Conservation (phyloP, 78 protist species). For the Pigoraptor vietnamica region DNA sequence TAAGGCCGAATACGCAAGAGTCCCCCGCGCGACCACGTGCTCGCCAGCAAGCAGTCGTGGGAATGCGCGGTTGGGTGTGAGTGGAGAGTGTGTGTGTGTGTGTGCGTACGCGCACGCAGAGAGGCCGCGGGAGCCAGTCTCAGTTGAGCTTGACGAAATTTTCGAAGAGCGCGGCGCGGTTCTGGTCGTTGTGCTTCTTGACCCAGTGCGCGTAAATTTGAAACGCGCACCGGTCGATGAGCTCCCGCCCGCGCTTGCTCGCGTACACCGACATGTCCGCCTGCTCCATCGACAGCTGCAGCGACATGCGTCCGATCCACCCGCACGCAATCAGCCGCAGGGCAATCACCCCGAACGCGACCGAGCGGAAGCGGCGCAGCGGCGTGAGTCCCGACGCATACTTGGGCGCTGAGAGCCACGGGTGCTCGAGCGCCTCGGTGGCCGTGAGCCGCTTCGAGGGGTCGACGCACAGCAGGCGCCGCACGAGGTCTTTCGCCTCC, state of each 20-base stretch:
- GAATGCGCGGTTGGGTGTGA: no score
- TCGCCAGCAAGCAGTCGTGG: no score
- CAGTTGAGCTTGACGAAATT: not conserved
- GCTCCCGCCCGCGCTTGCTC: not conserved
- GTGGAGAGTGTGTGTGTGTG: no score
- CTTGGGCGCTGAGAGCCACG: conserved; percentile 22
- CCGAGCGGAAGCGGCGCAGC: conserved; percentile 1
- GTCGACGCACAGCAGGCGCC: conserved; percentile 24
- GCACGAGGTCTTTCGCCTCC: conserved; percentile 36
- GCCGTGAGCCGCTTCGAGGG: conserved; percentile 56
- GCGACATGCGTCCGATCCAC: not conserved
- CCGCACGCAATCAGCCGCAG: not conserved
- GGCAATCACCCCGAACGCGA: not conserved
- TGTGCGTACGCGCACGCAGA: no score
- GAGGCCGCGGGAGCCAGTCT: not conserved
- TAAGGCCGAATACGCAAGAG: no score
- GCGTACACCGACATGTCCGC: not conserved
- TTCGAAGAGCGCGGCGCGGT: not conserved
- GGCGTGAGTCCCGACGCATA: not conserved
- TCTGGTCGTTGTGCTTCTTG: not conserved
- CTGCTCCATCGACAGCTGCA: not conserved
- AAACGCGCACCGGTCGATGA: not conserved
- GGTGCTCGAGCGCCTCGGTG: conserved; percentile 38
- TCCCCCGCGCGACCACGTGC: no score
- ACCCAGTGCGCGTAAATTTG: not conserved